Evolutionary conservation across 495 filamentous ascomycete genomes (phyloP).

Genomic region (Pseudomonodictys pantanalensis): DNA sequence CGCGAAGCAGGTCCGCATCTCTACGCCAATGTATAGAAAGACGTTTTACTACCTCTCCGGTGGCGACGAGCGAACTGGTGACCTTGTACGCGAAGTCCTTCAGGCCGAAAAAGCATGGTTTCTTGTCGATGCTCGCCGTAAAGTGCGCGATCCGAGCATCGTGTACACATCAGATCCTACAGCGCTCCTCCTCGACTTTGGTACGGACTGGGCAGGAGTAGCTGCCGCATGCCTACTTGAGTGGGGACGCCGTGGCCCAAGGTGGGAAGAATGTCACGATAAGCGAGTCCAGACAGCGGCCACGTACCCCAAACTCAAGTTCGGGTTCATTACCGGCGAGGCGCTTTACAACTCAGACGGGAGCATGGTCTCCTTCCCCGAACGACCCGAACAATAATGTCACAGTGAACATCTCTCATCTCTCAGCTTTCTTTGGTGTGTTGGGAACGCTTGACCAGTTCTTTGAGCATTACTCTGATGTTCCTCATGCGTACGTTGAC

Average conservation of each 20-base stretch:
- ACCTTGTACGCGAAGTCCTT: constrained; percentile 14
- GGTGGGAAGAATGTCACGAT: constrained; percentile 44
- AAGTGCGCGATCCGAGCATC: constrained; percentile 45
- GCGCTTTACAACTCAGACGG: constrained; percentile 47
- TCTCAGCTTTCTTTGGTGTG: constrained; percentile 49
- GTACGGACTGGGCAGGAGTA: constrained; percentile 50
- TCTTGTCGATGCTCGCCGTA: constrained; percentile 47
- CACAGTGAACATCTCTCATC: constrained; percentile 44
- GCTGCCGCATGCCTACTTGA: constrained; percentile 49
- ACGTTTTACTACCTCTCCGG: constrained; percentile 50
- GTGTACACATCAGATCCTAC: constrained; percentile 43
- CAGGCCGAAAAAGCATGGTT: constrained; percentile 36
- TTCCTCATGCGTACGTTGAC: constrained; percentile 42
- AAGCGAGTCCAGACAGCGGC: constrained; percentile 43
- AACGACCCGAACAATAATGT: constrained; percentile 46
- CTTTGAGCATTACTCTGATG: constrained; percentile 35
- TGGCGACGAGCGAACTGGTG: constrained; percentile 47
- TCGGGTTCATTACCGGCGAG: constrained; percentile 50
- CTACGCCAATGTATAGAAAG: constrained; percentile 40
- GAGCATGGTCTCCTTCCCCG: constrained; percentile 43
- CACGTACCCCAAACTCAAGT: constrained; percentile 46
- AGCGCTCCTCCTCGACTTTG: constrained; percentile 47
- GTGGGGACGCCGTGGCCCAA: constrained; percentile 47
- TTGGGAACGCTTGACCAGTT: constrained; percentile 22
- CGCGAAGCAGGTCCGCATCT: constrained; percentile 19